Conservation (phyloP, 768 basidiomycete species). For the Leccinum rimulosum region DNA sequence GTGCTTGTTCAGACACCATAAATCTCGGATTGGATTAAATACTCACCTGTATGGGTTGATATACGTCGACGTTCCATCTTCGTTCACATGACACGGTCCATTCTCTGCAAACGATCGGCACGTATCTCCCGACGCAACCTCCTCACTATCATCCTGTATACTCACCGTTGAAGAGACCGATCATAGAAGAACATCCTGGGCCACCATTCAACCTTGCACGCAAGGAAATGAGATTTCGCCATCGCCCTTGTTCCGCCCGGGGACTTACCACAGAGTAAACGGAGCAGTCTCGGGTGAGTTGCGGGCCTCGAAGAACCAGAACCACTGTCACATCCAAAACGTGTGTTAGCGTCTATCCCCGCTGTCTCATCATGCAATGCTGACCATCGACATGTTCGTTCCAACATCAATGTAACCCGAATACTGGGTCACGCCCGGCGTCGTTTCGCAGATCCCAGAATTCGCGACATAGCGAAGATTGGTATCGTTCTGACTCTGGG, state of each 20-base stretch:
- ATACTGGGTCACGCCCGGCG: constrained; percentile 54
- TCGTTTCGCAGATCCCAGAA: constrained; percentile 66
- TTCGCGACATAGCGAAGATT: constrained; percentile 50
- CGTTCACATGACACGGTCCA: constrained; percentile 60
- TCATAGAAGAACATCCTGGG: constrained; percentile 62
- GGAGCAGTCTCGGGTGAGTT: constrained; percentile 58
- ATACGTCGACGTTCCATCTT: constrained; percentile 49
- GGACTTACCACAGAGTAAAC: constrained; percentile 58
- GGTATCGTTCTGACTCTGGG: constrained; percentile 20
- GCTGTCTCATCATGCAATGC: constrained; percentile 1
- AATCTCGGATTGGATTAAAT: neutral
- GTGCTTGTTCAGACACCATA: neutral
- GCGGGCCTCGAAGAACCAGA: constrained; percentile 72
- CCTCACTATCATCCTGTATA: neutral
- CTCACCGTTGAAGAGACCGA: constrained; percentile 62
- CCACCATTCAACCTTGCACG: constrained; percentile 52
- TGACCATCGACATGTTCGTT: constrained; percentile 56
- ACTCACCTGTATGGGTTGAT: constrained; percentile 60
- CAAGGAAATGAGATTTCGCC: neutral
- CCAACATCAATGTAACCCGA: constrained; percentile 64
- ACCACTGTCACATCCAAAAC: constrained; percentile 45
- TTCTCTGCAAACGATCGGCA: constrained; percentile 42
- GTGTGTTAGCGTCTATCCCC: constrained; percentile 1
- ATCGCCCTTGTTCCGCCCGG: neutral
- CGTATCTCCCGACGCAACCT: neutral